phyloP scores from a whole-genome alignment of 225 moss, liverwort and hornwort genomes.

The Bryoerythrophyllum caledonicum region DNA sequence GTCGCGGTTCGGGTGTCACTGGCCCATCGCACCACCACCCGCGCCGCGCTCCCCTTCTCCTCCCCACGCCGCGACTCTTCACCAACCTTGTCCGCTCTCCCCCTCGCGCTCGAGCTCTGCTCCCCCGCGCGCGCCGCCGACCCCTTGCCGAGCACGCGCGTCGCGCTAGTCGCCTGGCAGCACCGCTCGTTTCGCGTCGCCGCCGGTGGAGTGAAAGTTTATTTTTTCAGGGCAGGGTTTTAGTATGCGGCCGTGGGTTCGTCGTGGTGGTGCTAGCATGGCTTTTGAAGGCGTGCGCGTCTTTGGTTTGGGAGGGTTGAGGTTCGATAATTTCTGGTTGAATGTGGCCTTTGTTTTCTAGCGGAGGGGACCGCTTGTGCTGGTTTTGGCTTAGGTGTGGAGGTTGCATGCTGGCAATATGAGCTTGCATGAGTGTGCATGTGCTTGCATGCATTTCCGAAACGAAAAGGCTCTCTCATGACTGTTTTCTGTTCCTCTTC shows the following conservation, averaged over 20 bases:
- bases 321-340: not conserved
- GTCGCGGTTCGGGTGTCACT: too few relatives aligned
- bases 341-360: not conserved
- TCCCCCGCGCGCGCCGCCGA: not conserved
- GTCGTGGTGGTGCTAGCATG: constrained; percentile 2
- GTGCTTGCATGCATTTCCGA: not conserved
- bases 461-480: not conserved
- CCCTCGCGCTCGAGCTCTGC: not conserved
- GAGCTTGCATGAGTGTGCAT: too few relatives aligned
- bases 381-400: not conserved
- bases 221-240: not conserved
- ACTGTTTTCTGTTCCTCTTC: not conserved
- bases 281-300: not conserved
- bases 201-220: not conserved
- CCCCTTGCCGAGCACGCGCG: too few relatives aligned
- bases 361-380: not conserved
- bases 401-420: not conserved
- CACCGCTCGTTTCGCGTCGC: constrained; percentile 14
- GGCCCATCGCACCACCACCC: constrained; percentile 17
- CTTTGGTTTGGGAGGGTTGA: not conserved
- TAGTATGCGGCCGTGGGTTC: constrained; percentile 2
- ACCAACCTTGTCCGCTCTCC: not conserved
- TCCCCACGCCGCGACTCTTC: not conserved
- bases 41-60: constrained; percentile 23
- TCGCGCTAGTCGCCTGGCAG: constrained; percentile 1